Conservation (phyloP, 345 rosid genomes). For the Pugionium dolabratum region DNA sequence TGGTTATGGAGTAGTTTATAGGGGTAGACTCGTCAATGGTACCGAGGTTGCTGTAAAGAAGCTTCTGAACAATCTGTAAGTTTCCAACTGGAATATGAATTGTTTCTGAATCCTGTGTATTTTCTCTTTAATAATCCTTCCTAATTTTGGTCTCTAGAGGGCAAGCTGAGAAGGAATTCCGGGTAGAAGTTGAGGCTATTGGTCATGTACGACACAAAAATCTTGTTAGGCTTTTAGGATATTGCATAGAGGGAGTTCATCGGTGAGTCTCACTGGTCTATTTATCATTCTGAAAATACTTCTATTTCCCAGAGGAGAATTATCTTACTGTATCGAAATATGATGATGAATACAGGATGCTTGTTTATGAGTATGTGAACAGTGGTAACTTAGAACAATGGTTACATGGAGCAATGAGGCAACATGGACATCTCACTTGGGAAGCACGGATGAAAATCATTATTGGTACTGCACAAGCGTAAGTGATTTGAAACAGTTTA, state of each 20-base stretch:
- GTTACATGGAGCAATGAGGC: slow-evolving; percentile 72
- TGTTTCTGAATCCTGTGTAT: slow-evolving; percentile 5
- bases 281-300: not conserved
- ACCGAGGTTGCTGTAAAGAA: slow-evolving; percentile 96
- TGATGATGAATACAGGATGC: slow-evolving; percentile 54
- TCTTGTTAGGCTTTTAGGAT: slow-evolving; percentile 91
- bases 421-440: slow-evolving; percentile 70
- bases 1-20: slow-evolving; percentile 95
- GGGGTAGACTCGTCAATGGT: slow-evolving; percentile 83
- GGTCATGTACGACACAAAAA: slow-evolving; percentile 97
- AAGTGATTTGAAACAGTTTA: slow-evolving; percentile 47
- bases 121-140: slow-evolving; percentile 15
- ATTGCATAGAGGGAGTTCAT: slow-evolving; percentile 89
- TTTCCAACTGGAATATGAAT: not conserved
- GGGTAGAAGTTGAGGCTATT: slow-evolving; percentile 97
- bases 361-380: slow-evolving; percentile 85
- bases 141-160: slow-evolving; percentile 62
- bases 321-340: slow-evolving; percentile 4
- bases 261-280: slow-evolving; percentile 47
- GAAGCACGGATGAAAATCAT: slow-evolving; percentile 82
- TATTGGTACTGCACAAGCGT: slow-evolving; percentile 84
- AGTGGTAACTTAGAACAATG: slow-evolving; percentile 88
- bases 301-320: not conserved
- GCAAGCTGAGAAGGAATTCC: slow-evolving; percentile 95
- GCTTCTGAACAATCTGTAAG: slow-evolving; percentile 89